Conservation (phyloP, 257 asterid genomes). For the Eucommia ulmoides region DNA sequence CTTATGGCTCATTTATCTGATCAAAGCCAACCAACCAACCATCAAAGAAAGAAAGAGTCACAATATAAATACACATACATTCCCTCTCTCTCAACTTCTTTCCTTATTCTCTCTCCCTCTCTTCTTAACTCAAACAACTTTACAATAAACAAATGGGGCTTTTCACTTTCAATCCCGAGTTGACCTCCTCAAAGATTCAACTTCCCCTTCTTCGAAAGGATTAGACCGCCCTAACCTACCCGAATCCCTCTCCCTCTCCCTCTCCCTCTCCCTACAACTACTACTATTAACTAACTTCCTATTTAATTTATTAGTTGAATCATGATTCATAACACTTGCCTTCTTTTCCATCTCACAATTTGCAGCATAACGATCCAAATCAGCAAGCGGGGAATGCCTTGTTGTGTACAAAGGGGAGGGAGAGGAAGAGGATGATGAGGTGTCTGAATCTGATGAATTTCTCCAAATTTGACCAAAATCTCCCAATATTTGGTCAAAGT, state of each 20-base stretch:
- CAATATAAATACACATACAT: too few relatives aligned
- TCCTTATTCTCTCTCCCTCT: background rate
- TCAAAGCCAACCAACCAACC: too few relatives aligned
- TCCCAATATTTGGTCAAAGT: constrained; percentile 24
- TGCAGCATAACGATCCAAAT: constrained; percentile 13
- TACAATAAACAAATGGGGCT: constrained; percentile 1
- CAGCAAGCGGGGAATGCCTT: constrained; percentile 29
- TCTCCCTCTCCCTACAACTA: constrained; percentile 21
- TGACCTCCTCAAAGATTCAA: constrained; percentile 31
- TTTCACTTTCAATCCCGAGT: constrained; percentile 16
- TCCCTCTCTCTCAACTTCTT: background rate
- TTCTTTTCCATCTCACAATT: constrained; percentile 3
- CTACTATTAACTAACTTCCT: constrained; percentile 21
- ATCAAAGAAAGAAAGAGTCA: too few relatives aligned
- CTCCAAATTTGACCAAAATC: constrained; percentile 19
- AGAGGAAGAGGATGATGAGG: constrained; percentile 52
- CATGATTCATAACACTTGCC: constrained; percentile 15
- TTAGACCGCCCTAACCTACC: constrained; percentile 30
- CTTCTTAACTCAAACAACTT: constrained; percentile 10
- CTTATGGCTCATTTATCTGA: too few relatives aligned
- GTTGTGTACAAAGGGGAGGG: constrained; percentile 30
- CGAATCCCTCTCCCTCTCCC: constrained; percentile 16
- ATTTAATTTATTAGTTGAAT: constrained; percentile 19
- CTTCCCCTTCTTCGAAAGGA: constrained; percentile 20
- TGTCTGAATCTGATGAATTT: constrained; percentile 44